Evolutionary conservation across 306 rosid genomes (phyloP), one percentile per base, ranked within the genome.

Genomic region (Cicer arietinum): DNA sequence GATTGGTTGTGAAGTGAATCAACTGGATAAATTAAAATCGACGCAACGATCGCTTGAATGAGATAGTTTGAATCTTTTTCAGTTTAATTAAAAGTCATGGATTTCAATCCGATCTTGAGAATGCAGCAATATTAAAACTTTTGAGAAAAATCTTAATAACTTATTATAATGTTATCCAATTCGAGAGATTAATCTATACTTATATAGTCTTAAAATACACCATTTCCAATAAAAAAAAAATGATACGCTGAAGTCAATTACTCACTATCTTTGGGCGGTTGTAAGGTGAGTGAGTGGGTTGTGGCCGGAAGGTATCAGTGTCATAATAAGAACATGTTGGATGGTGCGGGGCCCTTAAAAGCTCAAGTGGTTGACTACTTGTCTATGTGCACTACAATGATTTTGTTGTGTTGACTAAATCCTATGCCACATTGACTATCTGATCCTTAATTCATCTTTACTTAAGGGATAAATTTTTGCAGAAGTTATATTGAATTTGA

Each of bases 291-390:
- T 8, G 45, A 82, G 88, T 90, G 88, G 92, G 51, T 40, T 81
- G 16, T 63, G 77, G 70, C 86, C 86, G 35, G 71, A 80, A 46
- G 8, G 17, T 45, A 22, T 18, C 71, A 69, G 35, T 57, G 2
- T 62, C 63, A 4, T 8, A 48, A 47, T 35, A 14, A 7, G 77
- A 69, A 43, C 48, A 75, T 69, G 81, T 37, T 52, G 84, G 77
- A 69, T 50, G 11, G 54, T 5, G 77, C 51, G 73, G 82, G 67
- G 59, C 61, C 81, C 66, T 17, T 54, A n/a, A 64, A 85, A 48
- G 77, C 56, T 59, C 74, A 73, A 48, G 89, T 84, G 89, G 77
- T 89, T 87, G 92, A 87, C 92, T 82, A 51, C 74, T 61, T 43
- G 53, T 57, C 12, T 58, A 22, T 60, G 20, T 44, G 60, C 79